Base-by-base conservation (phyloP, 2,329 filamentous ascomycete genomes). In the Colletotrichum lentis region DNA sequence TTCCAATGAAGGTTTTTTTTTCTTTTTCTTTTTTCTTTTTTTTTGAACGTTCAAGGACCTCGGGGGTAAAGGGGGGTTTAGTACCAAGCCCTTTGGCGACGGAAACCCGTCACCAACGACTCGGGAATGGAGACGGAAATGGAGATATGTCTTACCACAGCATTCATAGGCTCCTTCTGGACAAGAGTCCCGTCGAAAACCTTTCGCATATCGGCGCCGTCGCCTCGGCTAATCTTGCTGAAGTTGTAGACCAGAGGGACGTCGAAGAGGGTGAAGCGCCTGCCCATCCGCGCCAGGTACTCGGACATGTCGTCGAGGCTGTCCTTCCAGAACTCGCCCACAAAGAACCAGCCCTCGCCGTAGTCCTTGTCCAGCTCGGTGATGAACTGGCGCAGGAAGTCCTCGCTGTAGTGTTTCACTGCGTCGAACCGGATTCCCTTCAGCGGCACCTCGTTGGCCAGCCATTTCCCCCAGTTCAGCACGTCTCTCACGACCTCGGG, bases 361-460 rank as follows among this genome's bases (percentile, higher is more conserved):
- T 82, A 80, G 0, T 76, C 78, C 50, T 81, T 79, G 73, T 85
- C 85, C 67, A 91, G 77, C 53, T 85, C 80, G 6, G 80, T 79
- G 58, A 92, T 84, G 77, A 91, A 91, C n/a, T 87, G 83, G 49
- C 82, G 83, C 39, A 90, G 83, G 73, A 93, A 93, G n/a, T 83
- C 81, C 67, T 86, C 85, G 35, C 86, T 90, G 77, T 89, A 91
- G 77, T 93, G 91, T 77, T 92, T 91, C 37, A 89, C 87, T 14
- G 90, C 91, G 75, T 93, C 91, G 58, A 93, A 84, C 20, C 91
- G 83, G 76, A 93, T 89, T 1, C 90, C 90, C 69, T 84, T 82
- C 12, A 93, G 79, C 0, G 85, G 85, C 0, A 91, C 74, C 67
- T 89, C 81, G 6, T 85, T 79, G 1, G 85, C 83, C 64, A 93